Percentiles rank a stretch among this genome's conserved stretches.
These are phyloP conservation scores for Colletotrichum cuscutae DNA, from an alignment of 2,329 filamentous ascomycete genomes.

Conservation along the genomic window DNA sequence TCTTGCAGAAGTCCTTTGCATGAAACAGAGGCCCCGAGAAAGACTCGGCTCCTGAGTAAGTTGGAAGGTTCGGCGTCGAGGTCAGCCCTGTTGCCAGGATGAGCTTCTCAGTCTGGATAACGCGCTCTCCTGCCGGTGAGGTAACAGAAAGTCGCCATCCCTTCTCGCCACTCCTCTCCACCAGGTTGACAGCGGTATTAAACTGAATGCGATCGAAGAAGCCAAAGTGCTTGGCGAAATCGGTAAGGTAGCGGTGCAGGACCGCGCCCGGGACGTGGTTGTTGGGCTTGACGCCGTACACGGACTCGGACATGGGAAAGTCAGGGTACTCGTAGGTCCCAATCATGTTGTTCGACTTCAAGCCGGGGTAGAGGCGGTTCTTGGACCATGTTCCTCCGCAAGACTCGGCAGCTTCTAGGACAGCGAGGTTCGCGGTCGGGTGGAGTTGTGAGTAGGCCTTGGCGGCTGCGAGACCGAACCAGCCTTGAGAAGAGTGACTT, in stretches of 20 bases:
- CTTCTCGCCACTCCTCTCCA: neutral
- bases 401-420: slow-evolving; percentile 61
- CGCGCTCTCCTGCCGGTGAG: neutral
- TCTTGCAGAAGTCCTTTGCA: neutral
- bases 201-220: neutral
- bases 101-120: slow-evolving; percentile 49
- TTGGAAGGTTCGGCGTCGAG: slow-evolving; percentile 54
- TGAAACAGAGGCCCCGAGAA: neutral
- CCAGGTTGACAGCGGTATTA: neutral
- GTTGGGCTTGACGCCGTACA: slow-evolving; percentile 48
- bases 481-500: slow-evolving; percentile 46
- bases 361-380: slow-evolving; percentile 66
- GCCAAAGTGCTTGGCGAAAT: neutral
- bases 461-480: slow-evolving; percentile 61
- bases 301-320: slow-evolving; percentile 65
- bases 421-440: slow-evolving; percentile 54
- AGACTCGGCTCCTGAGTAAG: slow-evolving; percentile 59
- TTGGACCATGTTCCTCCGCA: slow-evolving; percentile 71
- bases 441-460: slow-evolving; percentile 63
- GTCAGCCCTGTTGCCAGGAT: slow-evolving; percentile 62
- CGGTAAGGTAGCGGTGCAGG: neutral
- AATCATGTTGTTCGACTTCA: slow-evolving; percentile 72
- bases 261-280: neutral
- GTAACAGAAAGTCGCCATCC: neutral
- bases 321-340: slow-evolving; percentile 73